Conservation (phyloP, 2,329 filamentous ascomycete species). For the Cladosporium halotolerans region DNA sequence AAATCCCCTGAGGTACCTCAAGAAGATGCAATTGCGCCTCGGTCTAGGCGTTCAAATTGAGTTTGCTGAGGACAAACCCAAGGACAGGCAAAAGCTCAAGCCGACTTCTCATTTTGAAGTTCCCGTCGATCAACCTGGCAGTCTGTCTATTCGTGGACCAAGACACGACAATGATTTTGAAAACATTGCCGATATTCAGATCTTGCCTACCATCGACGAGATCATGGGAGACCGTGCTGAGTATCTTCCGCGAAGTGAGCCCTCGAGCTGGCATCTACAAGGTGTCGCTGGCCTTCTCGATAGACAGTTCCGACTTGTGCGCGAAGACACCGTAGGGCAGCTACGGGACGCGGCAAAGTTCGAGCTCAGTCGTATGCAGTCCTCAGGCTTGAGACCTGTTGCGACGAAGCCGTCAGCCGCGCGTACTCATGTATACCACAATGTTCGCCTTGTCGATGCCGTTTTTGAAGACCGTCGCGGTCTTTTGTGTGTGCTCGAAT, state of each 20-base stretch:
- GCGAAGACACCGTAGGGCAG: constrained; percentile 51
- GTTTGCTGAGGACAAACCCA: background rate
- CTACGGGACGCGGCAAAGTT: constrained; percentile 44
- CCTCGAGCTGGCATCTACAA: constrained; percentile 34
- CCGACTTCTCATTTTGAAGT: constrained; percentile 9
- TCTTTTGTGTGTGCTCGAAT: constrained; percentile 40
- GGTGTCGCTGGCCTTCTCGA: constrained; percentile 47
- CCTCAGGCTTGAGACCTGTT: constrained; percentile 12
- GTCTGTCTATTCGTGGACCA: constrained; percentile 26
- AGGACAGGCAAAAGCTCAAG: background rate
- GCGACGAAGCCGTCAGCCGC: background rate
- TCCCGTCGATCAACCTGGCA: constrained; percentile 24
- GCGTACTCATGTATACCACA: constrained; percentile 35
- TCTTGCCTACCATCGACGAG: constrained; percentile 46
- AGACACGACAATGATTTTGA: constrained; percentile 48
- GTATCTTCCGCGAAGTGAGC: constrained; percentile 37
- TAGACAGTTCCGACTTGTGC: constrained; percentile 49
- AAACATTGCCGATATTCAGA: constrained; percentile 42
- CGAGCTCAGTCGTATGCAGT: constrained; percentile 32
- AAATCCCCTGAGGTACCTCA: background rate
- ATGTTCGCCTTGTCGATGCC: constrained; percentile 28
- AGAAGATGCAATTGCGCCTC: constrained; percentile 3
- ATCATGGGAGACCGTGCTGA: constrained; percentile 39
- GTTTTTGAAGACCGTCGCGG: constrained; percentile 36
- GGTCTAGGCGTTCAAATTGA: background rate